phyloP scores from a whole-genome alignment of 306 rosid genomes.

The Inga leiocalycina region DNA sequence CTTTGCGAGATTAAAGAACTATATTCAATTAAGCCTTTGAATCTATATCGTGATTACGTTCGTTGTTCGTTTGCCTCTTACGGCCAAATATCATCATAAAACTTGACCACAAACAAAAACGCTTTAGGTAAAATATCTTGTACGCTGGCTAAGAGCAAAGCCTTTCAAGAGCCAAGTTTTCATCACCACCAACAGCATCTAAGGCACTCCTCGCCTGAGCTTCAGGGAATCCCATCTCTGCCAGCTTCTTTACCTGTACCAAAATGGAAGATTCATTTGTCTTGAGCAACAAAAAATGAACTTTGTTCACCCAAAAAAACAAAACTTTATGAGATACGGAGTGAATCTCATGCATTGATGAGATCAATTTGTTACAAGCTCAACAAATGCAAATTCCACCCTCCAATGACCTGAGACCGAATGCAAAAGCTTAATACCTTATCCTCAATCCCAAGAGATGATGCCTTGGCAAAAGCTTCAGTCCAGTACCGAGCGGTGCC shows the following conservation, averaged over 20 bases:
- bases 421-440: conserved; percentile 55
- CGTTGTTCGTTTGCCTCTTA: conserved; percentile 27
- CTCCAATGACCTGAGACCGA: conserved; percentile 9
- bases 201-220: conserved; percentile 74
- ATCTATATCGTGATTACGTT: conserved; percentile 14
- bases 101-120: conserved; percentile 26
- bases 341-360: not conserved
- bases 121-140: conserved; percentile 16
- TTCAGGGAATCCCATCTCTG: conserved; percentile 96
- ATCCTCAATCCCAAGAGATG: conserved; percentile 81
- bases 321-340: not conserved
- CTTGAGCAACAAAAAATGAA: not conserved
- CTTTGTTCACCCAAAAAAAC: not conserved
- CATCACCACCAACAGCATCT: conserved; percentile 95
- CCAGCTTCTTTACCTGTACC: conserved; percentile 80
- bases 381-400: conserved; percentile 8
- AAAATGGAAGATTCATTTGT: conserved; percentile 2
- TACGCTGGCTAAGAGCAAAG: conserved; percentile 52
- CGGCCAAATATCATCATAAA: conserved; percentile 19
- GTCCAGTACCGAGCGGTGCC: conserved; percentile 97
- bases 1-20: conserved; percentile 19
- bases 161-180: conserved; percentile 93
- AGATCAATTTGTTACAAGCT: conserved; percentile 13
- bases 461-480: conserved; percentile 83
- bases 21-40: conserved; percentile 33